Percentiles rank a stretch among this genome's conserved stretches.
phyloP scores from a whole-genome alignment of 2,329 filamentous ascomycete genomes.

The Clonostachys rhizophaga region DNA sequence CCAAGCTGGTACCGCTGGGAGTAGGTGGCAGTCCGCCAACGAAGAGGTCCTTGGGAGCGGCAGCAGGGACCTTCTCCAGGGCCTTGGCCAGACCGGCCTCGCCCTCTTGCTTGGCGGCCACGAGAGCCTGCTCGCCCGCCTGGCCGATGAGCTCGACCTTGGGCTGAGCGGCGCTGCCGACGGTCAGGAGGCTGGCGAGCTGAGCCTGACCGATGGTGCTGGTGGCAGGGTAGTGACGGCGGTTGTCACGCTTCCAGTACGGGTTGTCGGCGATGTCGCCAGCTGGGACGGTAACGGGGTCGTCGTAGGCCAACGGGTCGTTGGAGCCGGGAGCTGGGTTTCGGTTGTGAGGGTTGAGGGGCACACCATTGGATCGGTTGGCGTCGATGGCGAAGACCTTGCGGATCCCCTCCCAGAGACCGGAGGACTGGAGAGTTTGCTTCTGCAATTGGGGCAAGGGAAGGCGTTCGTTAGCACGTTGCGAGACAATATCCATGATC shows the following conservation, averaged over 20 bases:
- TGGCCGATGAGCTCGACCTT: conserved; percentile 76
- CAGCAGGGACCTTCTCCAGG: conserved; percentile 53
- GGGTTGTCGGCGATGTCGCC: conserved; percentile 37
- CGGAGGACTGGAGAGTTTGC: conserved; percentile 88
- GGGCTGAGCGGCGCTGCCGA: conserved; percentile 77
- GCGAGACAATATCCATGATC: background rate
- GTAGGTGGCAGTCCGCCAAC: conserved; percentile 80
- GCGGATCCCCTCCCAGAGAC: conserved; percentile 83
- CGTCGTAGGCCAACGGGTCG: conserved; percentile 29
- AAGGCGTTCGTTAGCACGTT: background rate
- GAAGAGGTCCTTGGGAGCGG: conserved; percentile 62
- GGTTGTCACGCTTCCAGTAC: conserved; percentile 83
- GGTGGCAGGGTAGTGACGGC: conserved; percentile 75
- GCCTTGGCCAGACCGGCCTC: conserved; percentile 67
- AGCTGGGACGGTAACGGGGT: conserved; percentile 53
- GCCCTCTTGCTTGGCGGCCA: conserved; percentile 71
- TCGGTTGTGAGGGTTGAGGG: conserved; percentile 89
- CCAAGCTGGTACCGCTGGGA: conserved; percentile 64
- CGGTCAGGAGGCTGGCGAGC: conserved; percentile 76
- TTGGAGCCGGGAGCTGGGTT: conserved; percentile 59
- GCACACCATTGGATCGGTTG: conserved; percentile 84
- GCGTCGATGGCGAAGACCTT: conserved; percentile 76
- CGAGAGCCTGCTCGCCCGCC: conserved; percentile 58
- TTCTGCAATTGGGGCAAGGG: conserved; percentile 55
- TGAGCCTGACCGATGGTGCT: conserved; percentile 81